Evolutionary conservation across 805 yeast species (phyloP), one percentile per base, ranked within the genome.

Genomic region (Wickerhamiella kurtzmanii): DNA sequence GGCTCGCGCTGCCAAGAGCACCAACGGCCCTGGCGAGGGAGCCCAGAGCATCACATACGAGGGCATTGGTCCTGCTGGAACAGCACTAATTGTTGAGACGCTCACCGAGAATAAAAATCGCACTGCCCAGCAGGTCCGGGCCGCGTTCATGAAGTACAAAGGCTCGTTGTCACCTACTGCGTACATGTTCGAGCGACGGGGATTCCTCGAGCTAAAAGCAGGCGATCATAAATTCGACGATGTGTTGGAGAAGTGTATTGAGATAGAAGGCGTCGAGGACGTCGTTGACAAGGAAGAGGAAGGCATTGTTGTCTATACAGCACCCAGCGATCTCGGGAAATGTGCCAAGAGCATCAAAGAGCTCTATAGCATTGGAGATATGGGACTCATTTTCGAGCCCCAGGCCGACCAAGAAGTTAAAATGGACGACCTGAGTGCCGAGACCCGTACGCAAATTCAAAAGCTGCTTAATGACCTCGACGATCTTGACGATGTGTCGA

Each of bases 31-130:
- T 1, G 95, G 94, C 0, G 79, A 76, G 43, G 67, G 72, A 22
- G 65, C 70, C 35, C 71, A 67, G 28, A 67, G 70, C 22, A 83
- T 79, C 25, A 61, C 74, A 9, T 92, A 88, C 63, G 97, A 92
- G 61, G 95, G 92, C 15, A 69, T 87, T 62, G 96, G 89, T 0
- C 96, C 96, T 0, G 94, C 88, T 1, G 96, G 96, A 2, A 84
- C 84, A 2, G 83, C 95, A 0, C 70, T 87, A 41, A 74, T 89
- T 3, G 77, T 89, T 3, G 95, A 86, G 57, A 88, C 95, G 0
- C 70, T 79, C 43, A 89, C 97, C 0, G 96, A 89, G 60, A 89
- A 86, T 63, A 85, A 82, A 62, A 78, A 82, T 49, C 70, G 97
- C 44, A 80, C 96, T 0, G 74, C 86, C 35, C 80, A 83, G 15